A percentile compares a stretch with the other conserved stretches of the same genome.
phyloP scores from a whole-genome alignment of 2,329 filamentous ascomycete species.

The Dissoconium aciculare region DNA sequence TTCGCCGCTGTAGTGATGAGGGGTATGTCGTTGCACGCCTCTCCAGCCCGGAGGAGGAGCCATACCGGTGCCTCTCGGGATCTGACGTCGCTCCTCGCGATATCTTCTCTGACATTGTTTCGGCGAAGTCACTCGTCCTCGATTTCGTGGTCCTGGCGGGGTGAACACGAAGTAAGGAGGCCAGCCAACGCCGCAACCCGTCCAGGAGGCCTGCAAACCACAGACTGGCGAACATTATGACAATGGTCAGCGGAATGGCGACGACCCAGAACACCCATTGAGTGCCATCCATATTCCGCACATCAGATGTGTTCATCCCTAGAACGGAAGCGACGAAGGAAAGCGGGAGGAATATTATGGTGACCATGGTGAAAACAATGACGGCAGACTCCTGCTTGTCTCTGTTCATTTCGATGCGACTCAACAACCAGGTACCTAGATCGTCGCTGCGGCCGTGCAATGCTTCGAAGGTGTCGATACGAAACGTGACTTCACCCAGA shows the following conservation, averaged over 20 bases:
- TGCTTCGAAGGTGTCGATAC: neutral
- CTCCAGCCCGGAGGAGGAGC: no score
- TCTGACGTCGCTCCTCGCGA: no score
- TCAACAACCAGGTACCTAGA: neutral
- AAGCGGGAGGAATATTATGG: slow-evolving; percentile 9
- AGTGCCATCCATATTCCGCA: slow-evolving; percentile 5
- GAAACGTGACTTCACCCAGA: neutral
- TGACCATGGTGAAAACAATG: slow-evolving; percentile 7
- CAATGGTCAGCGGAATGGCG: slow-evolving; percentile 6
- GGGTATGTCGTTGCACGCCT: no score
- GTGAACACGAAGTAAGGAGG: neutral
- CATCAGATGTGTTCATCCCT: slow-evolving; percentile 8
- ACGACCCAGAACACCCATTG: slow-evolving; percentile 7
- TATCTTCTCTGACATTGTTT: no score
- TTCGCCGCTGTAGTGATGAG: no score
- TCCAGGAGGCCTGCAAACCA: neutral
- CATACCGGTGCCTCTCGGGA: no score
- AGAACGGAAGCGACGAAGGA: slow-evolving; percentile 7
- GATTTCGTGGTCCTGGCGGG: no score
- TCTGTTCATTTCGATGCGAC: slow-evolving; percentile 1
- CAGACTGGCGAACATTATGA: slow-evolving; percentile 4
- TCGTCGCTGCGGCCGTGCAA: neutral
- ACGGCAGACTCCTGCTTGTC: slow-evolving; percentile 1
- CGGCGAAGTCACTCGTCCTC: no score
- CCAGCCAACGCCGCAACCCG: neutral